A percentile compares a stretch with the other conserved stretches of the same genome.
Conservation (phyloP, 2,329 filamentous ascomycete species). For the Colletotrichum sp. region DNA sequence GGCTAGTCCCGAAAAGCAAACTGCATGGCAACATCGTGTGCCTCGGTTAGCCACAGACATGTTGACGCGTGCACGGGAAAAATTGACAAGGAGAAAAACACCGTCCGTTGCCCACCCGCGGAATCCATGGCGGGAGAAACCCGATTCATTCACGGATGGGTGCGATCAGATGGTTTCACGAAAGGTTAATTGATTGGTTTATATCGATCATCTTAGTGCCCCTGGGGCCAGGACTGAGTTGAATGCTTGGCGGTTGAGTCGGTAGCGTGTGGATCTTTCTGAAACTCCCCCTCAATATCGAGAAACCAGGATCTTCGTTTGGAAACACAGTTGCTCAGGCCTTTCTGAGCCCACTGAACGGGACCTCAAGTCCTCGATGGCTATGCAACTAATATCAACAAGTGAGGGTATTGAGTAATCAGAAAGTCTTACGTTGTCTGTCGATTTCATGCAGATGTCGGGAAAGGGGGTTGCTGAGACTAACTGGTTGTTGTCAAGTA, state of each 20-base stretch:
- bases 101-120: neutral
- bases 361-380: neutral
- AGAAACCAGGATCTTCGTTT: neutral
- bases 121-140: neutral
- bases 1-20: neutral
- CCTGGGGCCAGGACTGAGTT: neutral
- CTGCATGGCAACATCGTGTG: neutral
- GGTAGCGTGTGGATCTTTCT: neutral
- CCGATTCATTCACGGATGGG: neutral
- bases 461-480: neutral
- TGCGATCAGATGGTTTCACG: neutral
- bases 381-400: neutral
- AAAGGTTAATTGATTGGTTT: conserved; percentile 7
- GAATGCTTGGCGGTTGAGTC: neutral
- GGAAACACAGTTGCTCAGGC: neutral
- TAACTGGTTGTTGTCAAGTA: neutral
- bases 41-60: neutral
- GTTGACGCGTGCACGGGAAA: neutral
- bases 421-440: neutral
- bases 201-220: neutral
- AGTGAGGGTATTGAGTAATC: neutral
- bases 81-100: neutral
- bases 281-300: conserved; percentile 7
- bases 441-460: neutral
- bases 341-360: neutral